These are phyloP conservation scores for Rhodotorula sphaerocarpa DNA, from an alignment of 768 basidiomycete species.

Conservation along the genomic window DNA sequence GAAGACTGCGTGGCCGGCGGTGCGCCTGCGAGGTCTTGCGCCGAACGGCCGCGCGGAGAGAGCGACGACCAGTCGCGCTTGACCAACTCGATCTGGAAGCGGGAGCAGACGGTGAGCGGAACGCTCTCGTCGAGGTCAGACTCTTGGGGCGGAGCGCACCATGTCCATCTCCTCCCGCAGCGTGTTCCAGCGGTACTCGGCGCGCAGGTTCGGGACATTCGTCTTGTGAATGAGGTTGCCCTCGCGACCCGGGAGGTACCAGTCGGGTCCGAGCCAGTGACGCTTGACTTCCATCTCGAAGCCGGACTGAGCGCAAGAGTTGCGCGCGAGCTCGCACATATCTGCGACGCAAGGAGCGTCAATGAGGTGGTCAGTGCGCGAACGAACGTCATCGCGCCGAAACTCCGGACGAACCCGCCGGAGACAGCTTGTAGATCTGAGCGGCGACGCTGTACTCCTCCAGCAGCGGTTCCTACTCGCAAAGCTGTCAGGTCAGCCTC, in stretches of 20 bases:
- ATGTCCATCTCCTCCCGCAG: conserved; percentile 67
- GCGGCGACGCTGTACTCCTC: conserved; percentile 98
- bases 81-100: conserved; percentile 5
- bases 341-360: too few species aligned
- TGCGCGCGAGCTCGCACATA: conserved; percentile 92
- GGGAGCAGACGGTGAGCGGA: neutral
- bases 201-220: conserved; percentile 87
- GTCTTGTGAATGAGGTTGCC: conserved; percentile 99
- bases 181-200: conserved; percentile 85
- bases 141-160: conserved; percentile 8
- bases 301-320: conserved; percentile 91
- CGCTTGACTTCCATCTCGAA: conserved; percentile 97
- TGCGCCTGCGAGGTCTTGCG: neutral
- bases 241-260: conserved; percentile 84
- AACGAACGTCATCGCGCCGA: too few species aligned
- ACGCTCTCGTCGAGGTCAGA: neutral
- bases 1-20: neutral
- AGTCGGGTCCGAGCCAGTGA: conserved; percentile 84
- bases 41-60: too few species aligned
- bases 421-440: conserved; percentile 96
- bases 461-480: conserved; percentile 68
- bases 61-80: neutral
- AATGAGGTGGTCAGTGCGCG: neutral
- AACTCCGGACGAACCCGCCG: conserved; percentile 42
- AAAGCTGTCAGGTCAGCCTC: neutral